Evolutionary conservation across 371 early-diverging fungal species (phyloP).

Genomic region (Zychaea mexicana): DNA sequence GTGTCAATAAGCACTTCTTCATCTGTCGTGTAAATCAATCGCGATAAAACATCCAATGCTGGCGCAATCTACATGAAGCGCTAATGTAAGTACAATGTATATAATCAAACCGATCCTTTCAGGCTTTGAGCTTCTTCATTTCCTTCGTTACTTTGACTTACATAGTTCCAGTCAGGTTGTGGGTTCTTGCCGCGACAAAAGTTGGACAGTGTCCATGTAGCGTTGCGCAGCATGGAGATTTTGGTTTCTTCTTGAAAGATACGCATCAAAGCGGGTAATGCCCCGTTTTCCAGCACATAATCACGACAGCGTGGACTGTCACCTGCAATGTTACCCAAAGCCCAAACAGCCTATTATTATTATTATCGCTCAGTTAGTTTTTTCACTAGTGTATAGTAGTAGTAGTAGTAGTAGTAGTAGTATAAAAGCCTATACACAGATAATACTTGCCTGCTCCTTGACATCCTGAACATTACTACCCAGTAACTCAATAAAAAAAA

Average conservation of each 20-base stretch:
- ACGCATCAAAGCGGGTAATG: conserved; percentile 80
- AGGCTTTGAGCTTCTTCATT: not conserved
- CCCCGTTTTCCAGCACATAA: conserved; percentile 85
- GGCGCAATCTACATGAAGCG: conserved; percentile 68
- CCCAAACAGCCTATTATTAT: conserved; percentile 92
- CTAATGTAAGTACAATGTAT: not conserved
- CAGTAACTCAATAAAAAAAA: conserved; percentile 90
- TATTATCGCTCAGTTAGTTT: not conserved
- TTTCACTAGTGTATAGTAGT: too few relatives aligned
- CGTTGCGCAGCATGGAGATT: conserved; percentile 95
- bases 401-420: too few relatives aligned
- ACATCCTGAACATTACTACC: conserved; percentile 86
- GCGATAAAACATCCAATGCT: conserved; percentile 85
- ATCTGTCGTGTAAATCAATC: conserved; percentile 87
- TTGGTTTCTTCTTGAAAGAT: conserved; percentile 88
- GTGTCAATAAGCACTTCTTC: conserved; percentile 97
- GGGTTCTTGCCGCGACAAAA: conserved; percentile 99
- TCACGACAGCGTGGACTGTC: conserved; percentile 97
- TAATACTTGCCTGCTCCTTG: conserved; percentile 84
- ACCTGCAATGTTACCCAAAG: conserved; percentile 99
- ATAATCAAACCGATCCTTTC: not conserved
- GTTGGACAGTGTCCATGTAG: conserved; percentile 99
- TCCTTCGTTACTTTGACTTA: conserved; percentile 32
- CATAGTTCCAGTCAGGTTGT: conserved; percentile 88
- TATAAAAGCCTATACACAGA: too few relatives aligned